Percentiles rank a stretch among this genome's conserved stretches.
These are phyloP conservation scores for Neurospora sublineolata DNA, from an alignment of 495 filamentous ascomycete genomes.

Conservation along the genomic window DNA sequence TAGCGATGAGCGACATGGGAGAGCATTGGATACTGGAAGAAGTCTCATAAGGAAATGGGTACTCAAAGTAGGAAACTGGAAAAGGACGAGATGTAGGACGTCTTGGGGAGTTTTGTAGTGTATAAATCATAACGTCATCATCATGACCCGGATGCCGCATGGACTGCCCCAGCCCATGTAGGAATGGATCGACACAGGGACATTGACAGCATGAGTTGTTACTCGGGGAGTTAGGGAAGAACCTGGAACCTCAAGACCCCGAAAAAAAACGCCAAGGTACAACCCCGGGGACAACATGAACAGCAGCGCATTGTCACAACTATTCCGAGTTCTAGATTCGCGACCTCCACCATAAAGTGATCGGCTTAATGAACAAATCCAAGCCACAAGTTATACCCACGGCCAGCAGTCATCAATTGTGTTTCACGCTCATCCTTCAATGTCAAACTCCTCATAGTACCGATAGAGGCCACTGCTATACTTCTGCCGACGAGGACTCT, in stretches of 20 bases:
- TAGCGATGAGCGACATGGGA: not conserved
- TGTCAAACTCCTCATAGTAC: constrained; percentile 51
- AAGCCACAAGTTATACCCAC: not conserved
- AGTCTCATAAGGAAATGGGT: not conserved
- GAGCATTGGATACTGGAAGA: not conserved
- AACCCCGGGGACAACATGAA: not conserved
- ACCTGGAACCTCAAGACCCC: not conserved
- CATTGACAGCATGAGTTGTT: not conserved
- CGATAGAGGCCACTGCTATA: constrained; percentile 48
- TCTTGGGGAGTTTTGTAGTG: not conserved
- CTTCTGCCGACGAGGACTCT: constrained; percentile 41
- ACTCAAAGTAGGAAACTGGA: not conserved
- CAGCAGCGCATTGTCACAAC: not conserved
- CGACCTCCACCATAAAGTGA: not conserved
- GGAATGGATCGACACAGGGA: not conserved
- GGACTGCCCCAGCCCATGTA: not conserved
- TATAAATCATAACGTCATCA: not conserved
- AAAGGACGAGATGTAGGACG: not conserved
- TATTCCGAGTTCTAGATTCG: not conserved
- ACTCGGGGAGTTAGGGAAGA: not conserved
- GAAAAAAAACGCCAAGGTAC: not conserved
- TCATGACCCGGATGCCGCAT: not conserved
- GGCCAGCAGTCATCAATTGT: not conserved
- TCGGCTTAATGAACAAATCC: not conserved
- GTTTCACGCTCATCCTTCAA: constrained; percentile 11